A percentile compares a stretch with the other conserved stretches of the same genome.
These are phyloP conservation scores for Diaporthe australafricana DNA, from an alignment of 2,329 filamentous ascomycete species.

Conservation along the genomic window DNA sequence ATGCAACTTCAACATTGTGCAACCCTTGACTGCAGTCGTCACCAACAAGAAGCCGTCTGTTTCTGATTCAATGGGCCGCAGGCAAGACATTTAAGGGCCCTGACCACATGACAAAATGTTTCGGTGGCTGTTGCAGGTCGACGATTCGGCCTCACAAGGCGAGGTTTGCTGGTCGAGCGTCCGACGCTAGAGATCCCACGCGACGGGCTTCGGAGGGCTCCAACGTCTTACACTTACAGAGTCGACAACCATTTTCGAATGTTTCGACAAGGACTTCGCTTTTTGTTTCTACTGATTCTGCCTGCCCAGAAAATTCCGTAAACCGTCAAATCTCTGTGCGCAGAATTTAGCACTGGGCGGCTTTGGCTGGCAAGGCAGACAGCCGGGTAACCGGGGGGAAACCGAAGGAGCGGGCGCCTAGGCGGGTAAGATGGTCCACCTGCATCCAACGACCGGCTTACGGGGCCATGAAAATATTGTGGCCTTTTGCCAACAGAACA, in stretches of 20 bases:
- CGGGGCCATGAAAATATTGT: neutral
- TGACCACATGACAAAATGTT: neutral
- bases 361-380: slow-evolving; percentile 17
- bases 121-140: slow-evolving; percentile 17
- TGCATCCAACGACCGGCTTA: neutral
- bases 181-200: slow-evolving; percentile 11
- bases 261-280: neutral
- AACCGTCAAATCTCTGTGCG: neutral
- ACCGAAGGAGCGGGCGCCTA: neutral
- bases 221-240: neutral
- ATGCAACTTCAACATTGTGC: no score
- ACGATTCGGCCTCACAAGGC: neutral
- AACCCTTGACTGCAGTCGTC: neutral
- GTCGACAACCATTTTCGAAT: neutral
- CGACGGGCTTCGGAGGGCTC: neutral
- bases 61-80: neutral
- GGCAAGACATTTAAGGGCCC: neutral
- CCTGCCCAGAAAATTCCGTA: neutral
- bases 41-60: neutral
- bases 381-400: neutral
- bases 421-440: neutral
- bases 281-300: no score
- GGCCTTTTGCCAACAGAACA: neutral
- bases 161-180: neutral
- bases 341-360: no score